phyloP scores from a whole-genome alignment of 2,329 filamentous ascomycete species.

The Blastomyces emzantsi region DNA sequence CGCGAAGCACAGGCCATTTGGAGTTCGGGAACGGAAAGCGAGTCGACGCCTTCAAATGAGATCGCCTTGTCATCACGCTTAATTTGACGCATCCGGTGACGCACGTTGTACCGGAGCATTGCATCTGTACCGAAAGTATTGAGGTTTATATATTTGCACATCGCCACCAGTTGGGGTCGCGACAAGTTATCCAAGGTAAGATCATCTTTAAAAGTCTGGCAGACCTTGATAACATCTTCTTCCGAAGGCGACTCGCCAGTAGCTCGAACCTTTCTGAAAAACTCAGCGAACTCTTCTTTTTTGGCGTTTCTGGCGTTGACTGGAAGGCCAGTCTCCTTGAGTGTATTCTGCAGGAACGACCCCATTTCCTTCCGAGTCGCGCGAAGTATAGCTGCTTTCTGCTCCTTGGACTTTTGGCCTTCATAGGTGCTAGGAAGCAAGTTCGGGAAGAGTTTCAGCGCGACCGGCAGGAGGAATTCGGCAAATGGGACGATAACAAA shows the following conservation, averaged over 20 bases:
- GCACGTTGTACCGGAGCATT: constrained; percentile 94
- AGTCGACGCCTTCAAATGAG: constrained; percentile 85
- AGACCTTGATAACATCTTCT: constrained; percentile 94
- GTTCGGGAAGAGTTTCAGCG: constrained; percentile 92
- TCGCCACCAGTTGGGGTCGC: constrained; percentile 87
- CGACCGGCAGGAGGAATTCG: constrained; percentile 82
- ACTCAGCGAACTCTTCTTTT: constrained; percentile 88
- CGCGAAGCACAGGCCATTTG: constrained; percentile 87
- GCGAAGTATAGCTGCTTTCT: constrained; percentile 71
- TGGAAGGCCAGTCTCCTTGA: constrained; percentile 88
- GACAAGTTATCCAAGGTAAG: constrained; percentile 95
- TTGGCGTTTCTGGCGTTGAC: constrained; percentile 75
- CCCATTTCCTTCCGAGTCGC: constrained; percentile 90
- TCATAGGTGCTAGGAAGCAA: constrained; percentile 96
- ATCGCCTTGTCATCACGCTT: constrained; percentile 97
- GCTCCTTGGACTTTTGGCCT: constrained; percentile 79
- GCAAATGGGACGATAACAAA: constrained; percentile 97
- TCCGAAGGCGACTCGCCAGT: constrained; percentile 84
- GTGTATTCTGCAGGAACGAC: constrained; percentile 74
- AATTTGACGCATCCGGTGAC: constrained; percentile 97
- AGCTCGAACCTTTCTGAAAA: constrained; percentile 91
- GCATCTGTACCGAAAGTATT: constrained; percentile 95
- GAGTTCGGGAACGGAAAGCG: constrained; percentile 83
- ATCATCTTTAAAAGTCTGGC: constrained; percentile 98
- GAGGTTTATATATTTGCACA: constrained; percentile 97